Evolutionary conservation across 2,329 filamentous ascomycete species (phyloP), one percentile per base, ranked within the genome.

Genomic region (Aspergillus sp.): DNA sequence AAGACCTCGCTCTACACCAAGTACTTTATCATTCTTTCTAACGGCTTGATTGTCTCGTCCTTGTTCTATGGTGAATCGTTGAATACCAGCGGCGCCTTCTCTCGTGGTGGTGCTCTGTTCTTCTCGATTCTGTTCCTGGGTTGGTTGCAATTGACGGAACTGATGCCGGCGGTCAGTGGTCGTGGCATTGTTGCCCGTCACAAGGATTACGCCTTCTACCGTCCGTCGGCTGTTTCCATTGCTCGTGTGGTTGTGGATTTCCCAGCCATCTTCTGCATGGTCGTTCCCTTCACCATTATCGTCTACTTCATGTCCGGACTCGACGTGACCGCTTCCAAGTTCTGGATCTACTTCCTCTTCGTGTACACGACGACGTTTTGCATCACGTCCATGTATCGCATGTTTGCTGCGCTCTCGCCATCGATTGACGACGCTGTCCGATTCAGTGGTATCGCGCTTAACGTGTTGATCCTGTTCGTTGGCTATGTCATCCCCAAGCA

Each of bases 1-100:
- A 88, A 84, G 61, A 87, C 87, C 0, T 89, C 90, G 0, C 81
- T 95, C 1, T 89, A 87, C 73, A 94, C 90, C 43, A 95, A 94
- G 66, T 83, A 90, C 61, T 90, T 92, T 75, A 91, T 92, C 71
- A 90, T 92, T 68, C 76, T 94, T 59, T 84, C 88, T 59, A 91
- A 91, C 72, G 85, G 77, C 58, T 81, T 96, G 9, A 91, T 96
- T 63, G 88, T 93, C 57, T 89, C 90, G 1, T 91, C 89, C 2
- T 81, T 95, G 17, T 95, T 95, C 77, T 91, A 92, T 68, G 90
- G 86, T 12, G 81, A 88, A 70, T 77, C 84, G 0, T 68, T 82
- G 5, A 80, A 85, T 67, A 88, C 87, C 1, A 80, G 78, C 43
- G 87, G 87, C 38, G 84, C 86, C 12, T 90, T 90, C 72, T 78